A percentile compares a stretch with the other conserved stretches of the same genome.
These are phyloP conservation scores for Apiotrichum sp. DNA, from an alignment of 1,284 basidiomycete genomes.

Conservation along the genomic window DNA sequence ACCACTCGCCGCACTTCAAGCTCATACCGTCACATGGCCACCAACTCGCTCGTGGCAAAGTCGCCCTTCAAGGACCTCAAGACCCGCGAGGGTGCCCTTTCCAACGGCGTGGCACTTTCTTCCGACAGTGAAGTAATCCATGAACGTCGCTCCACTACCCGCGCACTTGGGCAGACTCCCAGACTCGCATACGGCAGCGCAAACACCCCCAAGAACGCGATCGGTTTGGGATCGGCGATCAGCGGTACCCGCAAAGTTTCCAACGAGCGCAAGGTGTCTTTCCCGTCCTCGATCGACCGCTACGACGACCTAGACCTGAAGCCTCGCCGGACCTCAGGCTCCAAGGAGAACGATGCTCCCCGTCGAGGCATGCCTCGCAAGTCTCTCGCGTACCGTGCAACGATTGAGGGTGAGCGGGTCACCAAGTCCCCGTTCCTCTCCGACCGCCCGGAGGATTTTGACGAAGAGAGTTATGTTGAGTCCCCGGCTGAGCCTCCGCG, in stretches of 20 bases:
- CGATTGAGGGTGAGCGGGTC: slow-evolving; percentile 69
- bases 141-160: slow-evolving; percentile 25
- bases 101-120: slow-evolving; percentile 26
- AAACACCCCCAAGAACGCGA: slow-evolving; percentile 30
- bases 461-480: neutral
- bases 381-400: slow-evolving; percentile 65
- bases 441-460: slow-evolving; percentile 5
- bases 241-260: slow-evolving; percentile 36
- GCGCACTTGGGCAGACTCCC: slow-evolving; percentile 30
- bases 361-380: slow-evolving; percentile 48
- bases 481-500: slow-evolving; percentile 33
- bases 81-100: slow-evolving; percentile 19
- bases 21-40: slow-evolving; percentile 73
- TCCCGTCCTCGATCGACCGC: slow-evolving; percentile 19
- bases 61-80: slow-evolving; percentile 68
- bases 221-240: slow-evolving; percentile 34
- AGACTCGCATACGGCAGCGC: slow-evolving; percentile 29
- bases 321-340: neutral
- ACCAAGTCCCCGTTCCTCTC: slow-evolving; percentile 75
- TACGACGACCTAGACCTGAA: slow-evolving; percentile 20
- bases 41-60: slow-evolving; percentile 76
- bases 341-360: slow-evolving; percentile 1
- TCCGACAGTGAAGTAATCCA: slow-evolving; percentile 28
- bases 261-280: slow-evolving; percentile 24
- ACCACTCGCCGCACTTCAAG: slow-evolving; percentile 61